Base-by-base conservation (phyloP, 1,284 basidiomycete species). In the Pseudozyma thailandica region DNA sequence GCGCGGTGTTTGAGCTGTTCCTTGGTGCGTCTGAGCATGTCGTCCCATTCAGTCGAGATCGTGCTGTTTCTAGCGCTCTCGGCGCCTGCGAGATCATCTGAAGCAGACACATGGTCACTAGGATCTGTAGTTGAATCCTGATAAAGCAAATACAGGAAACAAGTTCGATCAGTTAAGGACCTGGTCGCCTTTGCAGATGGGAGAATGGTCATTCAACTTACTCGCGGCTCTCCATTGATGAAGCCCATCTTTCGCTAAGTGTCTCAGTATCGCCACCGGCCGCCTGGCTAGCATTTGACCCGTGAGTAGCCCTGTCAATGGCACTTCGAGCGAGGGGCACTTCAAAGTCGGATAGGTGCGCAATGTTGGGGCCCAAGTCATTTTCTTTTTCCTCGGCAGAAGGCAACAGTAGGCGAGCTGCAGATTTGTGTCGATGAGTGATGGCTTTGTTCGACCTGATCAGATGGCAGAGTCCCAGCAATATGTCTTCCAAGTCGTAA, bases 181-280 rank as follows among this genome's bases (percentile, higher is more conserved):
- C 23, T 21, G 13, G 18, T 33, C 28, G 21, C 18, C n/a, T 30
- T 31, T 12, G 20, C 44, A 30, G 21, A 21, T n/a, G 5, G 13
- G n/a, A 31, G 16, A 18, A n/a, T 38, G 37, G 3, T 44, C 3
- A 5, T 10, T n/a, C 9, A 1, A 64, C 71, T 55, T 50, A 74
- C 68, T 74, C 72, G 37, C 72, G 48, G 35, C 72, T 74, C 30
- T 74, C 62, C 54, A 66, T 66, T 4, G 72, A 59, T 26, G 55
- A 57, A 3, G 33, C 21, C 68, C 61, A 65, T 23, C 52, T 55
- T 13, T 52, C 39, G 7, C 48, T 56, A 15, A 59, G 13, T 7
- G 39, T 8, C 16, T 41, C 49, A 3, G 42, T 21, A 2, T 53
- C 58, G 3, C 27, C 8, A 20, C 39, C 27, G 3, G 20, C 15